A percentile compares a stretch with the other conserved stretches of the same genome.
Conservation (phyloP, 2,329 filamentous ascomycete species). For the Cercospora canescens region DNA sequence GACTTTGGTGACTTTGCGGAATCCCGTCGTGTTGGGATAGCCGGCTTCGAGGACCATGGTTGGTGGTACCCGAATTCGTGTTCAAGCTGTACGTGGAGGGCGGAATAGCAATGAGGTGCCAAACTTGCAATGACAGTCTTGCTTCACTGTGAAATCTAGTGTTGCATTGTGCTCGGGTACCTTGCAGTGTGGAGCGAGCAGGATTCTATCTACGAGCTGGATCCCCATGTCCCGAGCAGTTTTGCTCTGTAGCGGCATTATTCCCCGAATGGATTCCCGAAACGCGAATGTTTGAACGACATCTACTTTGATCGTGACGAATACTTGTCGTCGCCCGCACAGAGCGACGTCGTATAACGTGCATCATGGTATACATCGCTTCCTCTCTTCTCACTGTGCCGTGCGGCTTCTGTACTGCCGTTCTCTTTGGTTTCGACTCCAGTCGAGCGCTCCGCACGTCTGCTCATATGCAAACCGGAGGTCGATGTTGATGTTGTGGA, state of each 20-base stretch:
- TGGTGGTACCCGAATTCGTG: too few relatives aligned
- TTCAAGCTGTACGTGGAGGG: too few relatives aligned
- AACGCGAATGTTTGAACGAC: not conserved
- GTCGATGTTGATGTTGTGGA: not conserved
- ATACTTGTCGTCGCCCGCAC: not conserved
- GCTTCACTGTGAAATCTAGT: not conserved
- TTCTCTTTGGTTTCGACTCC: not conserved
- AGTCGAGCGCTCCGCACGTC: not conserved
- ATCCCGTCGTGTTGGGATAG: constrained; percentile 46
- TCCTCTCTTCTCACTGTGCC: too few relatives aligned
- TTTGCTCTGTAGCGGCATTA: not conserved
- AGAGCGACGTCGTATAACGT: not conserved
- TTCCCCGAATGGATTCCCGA: constrained; percentile 1
- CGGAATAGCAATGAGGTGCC: not conserved
- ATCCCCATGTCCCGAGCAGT: constrained; percentile 2
- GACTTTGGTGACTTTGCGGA: constrained; percentile 49
- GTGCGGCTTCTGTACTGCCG: too few relatives aligned
- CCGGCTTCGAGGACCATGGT: constrained; percentile 46
- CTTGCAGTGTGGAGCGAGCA: not conserved
- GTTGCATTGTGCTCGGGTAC: not conserved
- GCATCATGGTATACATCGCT: too few relatives aligned
- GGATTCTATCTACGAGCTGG: not conserved
- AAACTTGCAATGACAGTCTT: not conserved
- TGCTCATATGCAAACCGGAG: not conserved
- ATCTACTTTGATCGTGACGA: not conserved